Conservation (phyloP, 371 early-diverging fungal genomes). For the Dinochytrium kinnereticum region DNA sequence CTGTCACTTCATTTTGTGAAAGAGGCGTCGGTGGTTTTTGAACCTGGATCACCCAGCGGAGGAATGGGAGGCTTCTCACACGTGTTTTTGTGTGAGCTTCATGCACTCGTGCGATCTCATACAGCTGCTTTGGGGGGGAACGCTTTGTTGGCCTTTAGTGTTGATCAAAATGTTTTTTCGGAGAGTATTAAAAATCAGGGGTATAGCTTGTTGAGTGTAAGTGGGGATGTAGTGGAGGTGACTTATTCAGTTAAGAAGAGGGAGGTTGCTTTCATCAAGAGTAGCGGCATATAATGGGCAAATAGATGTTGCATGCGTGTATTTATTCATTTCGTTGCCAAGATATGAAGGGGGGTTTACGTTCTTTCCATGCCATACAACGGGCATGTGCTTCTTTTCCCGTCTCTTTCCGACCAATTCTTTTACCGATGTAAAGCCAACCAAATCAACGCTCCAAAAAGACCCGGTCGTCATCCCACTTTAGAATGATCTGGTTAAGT, state of each 20-base stretch:
- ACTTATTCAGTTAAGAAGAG: constrained; percentile 9
- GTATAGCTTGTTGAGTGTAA: constrained; percentile 60
- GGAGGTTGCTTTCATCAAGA: not conserved
- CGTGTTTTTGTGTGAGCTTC: constrained; percentile 63
- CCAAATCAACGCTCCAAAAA: too few relatives aligned
- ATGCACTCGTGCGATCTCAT: constrained; percentile 68
- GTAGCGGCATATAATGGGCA: not conserved
- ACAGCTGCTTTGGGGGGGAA: constrained; percentile 73
- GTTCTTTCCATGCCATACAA: too few relatives aligned
- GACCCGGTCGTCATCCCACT: too few relatives aligned
- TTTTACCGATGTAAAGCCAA: too few relatives aligned
- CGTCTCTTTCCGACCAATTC: too few relatives aligned
- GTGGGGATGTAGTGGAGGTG: constrained; percentile 50
- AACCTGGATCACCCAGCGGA: constrained; percentile 52
- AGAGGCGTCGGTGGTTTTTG: constrained; percentile 63
- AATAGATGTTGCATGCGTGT: too few relatives aligned
- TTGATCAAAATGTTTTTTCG: constrained; percentile 65
- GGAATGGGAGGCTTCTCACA: constrained; percentile 66
- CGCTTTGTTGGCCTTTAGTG: constrained; percentile 63
- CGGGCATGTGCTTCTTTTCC: too few relatives aligned
- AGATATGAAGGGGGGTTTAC: too few relatives aligned
- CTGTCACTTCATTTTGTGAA: constrained; percentile 78
- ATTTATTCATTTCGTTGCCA: too few relatives aligned
- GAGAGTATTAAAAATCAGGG: constrained; percentile 70
- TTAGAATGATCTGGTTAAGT: too few relatives aligned